phyloP scores from a whole-genome alignment of 768 basidiomycete genomes.

The Pleurotus tuber-regium region DNA sequence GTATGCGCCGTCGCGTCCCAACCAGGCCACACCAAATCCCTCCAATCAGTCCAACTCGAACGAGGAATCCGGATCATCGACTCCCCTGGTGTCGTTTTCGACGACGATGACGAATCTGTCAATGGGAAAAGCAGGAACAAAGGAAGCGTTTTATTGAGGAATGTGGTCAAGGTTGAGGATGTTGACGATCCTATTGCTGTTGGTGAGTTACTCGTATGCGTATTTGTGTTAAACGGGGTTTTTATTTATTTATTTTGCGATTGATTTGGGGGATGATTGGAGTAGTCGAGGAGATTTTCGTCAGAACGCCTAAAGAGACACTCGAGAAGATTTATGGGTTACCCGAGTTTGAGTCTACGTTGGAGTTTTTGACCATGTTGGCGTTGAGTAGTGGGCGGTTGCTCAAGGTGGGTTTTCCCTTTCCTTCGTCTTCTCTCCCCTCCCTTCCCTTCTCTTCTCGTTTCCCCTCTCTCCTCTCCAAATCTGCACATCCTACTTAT shows the following conservation, averaged over 20 bases:
- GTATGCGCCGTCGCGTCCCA: slow-evolving; percentile 95
- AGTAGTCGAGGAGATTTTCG: slow-evolving; percentile 90
- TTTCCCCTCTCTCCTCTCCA: too few relatives aligned
- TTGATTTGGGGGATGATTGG: too few relatives aligned
- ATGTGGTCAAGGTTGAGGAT: slow-evolving; percentile 89
- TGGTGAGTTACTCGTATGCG: slow-evolving; percentile 46
- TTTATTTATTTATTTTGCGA: not conserved
- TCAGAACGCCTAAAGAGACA: slow-evolving; percentile 65
- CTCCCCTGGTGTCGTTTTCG: slow-evolving; percentile 97
- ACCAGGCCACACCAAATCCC: slow-evolving; percentile 89
- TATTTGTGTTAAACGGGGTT: not conserved
- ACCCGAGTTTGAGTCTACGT: slow-evolving; percentile 65
- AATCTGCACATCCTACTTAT: not conserved
- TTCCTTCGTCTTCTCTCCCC: too few relatives aligned
- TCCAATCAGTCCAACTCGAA: slow-evolving; percentile 91
- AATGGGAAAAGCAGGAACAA: slow-evolving; percentile 46
- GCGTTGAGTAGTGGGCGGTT: slow-evolving; percentile 81
- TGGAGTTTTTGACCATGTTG: slow-evolving; percentile 89
- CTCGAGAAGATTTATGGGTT: slow-evolving; percentile 85
- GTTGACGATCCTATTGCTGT: slow-evolving; percentile 88
- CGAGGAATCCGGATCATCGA: slow-evolving; percentile 91
- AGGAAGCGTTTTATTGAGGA: slow-evolving; percentile 73
- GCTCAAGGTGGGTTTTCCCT: slow-evolving; percentile 55
- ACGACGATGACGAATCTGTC: slow-evolving; percentile 57
- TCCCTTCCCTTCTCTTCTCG: too few relatives aligned